Base-by-base conservation (phyloP, 2,329 filamentous ascomycete species). In the Beauveria sp. region DNA sequence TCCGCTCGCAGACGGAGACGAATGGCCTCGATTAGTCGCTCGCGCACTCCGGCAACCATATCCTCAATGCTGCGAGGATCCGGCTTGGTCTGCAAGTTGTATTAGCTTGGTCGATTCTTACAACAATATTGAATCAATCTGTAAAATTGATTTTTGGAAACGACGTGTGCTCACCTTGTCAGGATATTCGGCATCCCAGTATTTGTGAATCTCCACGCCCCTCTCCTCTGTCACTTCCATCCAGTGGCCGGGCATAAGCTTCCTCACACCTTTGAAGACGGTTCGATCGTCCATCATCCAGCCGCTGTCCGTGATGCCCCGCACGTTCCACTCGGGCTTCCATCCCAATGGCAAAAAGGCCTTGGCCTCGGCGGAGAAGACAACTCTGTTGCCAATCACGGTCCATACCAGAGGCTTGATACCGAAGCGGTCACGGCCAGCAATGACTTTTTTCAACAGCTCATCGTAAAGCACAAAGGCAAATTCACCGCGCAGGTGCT, bases 391-490 rank as follows among this genome's bases (percentile, higher is more conserved):
- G 6, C 69, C 69, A 1, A 74, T 65, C 1, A 76, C 63, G 0
- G 80, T 83, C 70, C 77, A 84, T 62, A 81, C 80, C 20, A 85
- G 72, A 2, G 82, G 81, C 68, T 85, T 85, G 66, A 85, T 80
- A 3, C 83, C 83, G 67, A 78, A 84, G 0, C 82, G 76, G 67
- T 86, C 83, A 20, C 81, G 70, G 1, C 74, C 81, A 0, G 77
- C 80, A 43, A 85, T 69, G 46, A 83, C 71, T 10, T 20, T 22
- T 2, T 49, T 18, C 0, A 69, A 67, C 16, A 54, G 38, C 3
- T 61, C 74, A 64, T 85, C 82, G 61, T 78, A 82, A 4, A 62
- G 12, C n/a, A 62, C 60, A 28, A 62, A 58, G 10, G 60, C 31
- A n/a, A 52, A 62, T 22, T 62, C 60, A 5, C 60, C 60, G 24